phyloP scores from a whole-genome alignment of 2,329 filamentous ascomycete genomes.

The Hypoxylon sp. region DNA sequence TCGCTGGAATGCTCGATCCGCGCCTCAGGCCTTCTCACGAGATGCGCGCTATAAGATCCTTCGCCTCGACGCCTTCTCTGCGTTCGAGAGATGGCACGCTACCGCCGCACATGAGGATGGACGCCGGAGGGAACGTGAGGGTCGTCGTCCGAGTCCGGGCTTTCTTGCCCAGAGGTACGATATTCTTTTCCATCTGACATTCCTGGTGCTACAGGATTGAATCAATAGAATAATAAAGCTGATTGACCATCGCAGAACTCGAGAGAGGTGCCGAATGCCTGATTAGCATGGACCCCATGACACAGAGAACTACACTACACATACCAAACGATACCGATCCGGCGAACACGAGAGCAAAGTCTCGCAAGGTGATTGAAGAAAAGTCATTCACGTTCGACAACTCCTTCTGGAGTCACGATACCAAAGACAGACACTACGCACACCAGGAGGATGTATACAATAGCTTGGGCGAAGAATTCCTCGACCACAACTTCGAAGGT shows the following conservation, averaged over 20 bases:
- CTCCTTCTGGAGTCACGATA: conserved; percentile 95
- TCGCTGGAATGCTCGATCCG: conserved; percentile 51
- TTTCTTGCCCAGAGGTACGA: conserved; percentile 78
- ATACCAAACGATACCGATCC: conserved; percentile 68
- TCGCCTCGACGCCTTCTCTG: conserved; percentile 80
- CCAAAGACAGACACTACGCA: conserved; percentile 82
- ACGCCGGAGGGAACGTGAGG: conserved; percentile 77
- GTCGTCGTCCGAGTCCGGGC: conserved; percentile 83
- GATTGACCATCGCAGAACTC: conserved; percentile 67
- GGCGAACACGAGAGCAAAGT: conserved; percentile 65
- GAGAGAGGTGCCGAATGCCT: conserved; percentile 84
- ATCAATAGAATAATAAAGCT: conserved; percentile 5
- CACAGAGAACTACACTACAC: conserved; percentile 82
- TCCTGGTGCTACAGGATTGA: conserved; percentile 6
- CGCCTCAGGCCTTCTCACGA: conserved; percentile 56
- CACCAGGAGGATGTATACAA: conserved; percentile 94
- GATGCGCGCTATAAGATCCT: conserved; percentile 60
- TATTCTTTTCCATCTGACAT: background rate
- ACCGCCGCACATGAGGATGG: conserved; percentile 63
- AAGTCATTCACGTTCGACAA: conserved; percentile 96
- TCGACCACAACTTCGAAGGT: conserved; percentile 99
- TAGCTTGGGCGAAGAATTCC: conserved; percentile 91
- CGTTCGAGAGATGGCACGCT: conserved; percentile 75
- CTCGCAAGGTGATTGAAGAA: conserved; percentile 80
- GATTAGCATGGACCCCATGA: conserved; percentile 87